Evolutionary conservation across 2,329 filamentous ascomycete species (phyloP).

Genomic region (Alternaria metachromatica): DNA sequence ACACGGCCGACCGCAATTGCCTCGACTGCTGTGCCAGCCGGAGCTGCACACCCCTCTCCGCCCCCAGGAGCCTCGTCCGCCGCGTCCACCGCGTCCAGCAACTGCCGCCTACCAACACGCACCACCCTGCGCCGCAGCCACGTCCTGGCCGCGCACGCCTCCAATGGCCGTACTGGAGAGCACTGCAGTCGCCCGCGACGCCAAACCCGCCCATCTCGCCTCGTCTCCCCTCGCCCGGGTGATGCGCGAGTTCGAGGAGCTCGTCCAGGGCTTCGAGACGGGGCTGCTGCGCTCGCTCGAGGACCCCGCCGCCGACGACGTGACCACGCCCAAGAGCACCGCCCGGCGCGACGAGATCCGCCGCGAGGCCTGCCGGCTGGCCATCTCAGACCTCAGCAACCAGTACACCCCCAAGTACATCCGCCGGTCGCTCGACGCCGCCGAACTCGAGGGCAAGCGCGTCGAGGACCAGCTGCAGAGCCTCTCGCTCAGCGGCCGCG

Average conservation of each 20-base stretch:
- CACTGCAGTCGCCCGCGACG: constrained; percentile 26
- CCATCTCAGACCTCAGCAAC: constrained; percentile 40
- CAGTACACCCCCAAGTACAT: constrained; percentile 44
- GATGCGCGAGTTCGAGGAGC: constrained; percentile 44
- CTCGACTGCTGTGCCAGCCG: constrained; percentile 11
- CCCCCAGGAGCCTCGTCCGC: background rate
- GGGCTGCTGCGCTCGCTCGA: constrained; percentile 39
- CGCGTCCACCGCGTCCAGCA: constrained; percentile 2
- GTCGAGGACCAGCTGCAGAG: constrained; percentile 40
- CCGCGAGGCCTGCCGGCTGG: constrained; percentile 41
- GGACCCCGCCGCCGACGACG: constrained; percentile 7
- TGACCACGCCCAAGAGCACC: background rate
- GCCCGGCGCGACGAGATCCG: constrained; percentile 26
- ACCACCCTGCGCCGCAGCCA: constrained; percentile 8
- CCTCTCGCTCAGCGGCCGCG: constrained; percentile 11
- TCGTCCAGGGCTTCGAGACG: constrained; percentile 37
- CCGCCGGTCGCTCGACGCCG: constrained; percentile 34
- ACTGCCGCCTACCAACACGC: constrained; percentile 2
- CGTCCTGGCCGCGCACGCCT: constrained; percentile 12
- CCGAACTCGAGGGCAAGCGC: constrained; percentile 39
- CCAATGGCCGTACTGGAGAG: constrained; percentile 41
- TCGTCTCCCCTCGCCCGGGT: constrained; percentile 34
- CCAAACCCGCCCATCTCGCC: constrained; percentile 16
- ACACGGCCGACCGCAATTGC: background rate
- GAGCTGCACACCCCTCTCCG: constrained; percentile 12